These are phyloP conservation scores for Annulohypoxylon truncatum DNA, from an alignment of 2,329 filamentous ascomycete species.

Conservation along the genomic window DNA sequence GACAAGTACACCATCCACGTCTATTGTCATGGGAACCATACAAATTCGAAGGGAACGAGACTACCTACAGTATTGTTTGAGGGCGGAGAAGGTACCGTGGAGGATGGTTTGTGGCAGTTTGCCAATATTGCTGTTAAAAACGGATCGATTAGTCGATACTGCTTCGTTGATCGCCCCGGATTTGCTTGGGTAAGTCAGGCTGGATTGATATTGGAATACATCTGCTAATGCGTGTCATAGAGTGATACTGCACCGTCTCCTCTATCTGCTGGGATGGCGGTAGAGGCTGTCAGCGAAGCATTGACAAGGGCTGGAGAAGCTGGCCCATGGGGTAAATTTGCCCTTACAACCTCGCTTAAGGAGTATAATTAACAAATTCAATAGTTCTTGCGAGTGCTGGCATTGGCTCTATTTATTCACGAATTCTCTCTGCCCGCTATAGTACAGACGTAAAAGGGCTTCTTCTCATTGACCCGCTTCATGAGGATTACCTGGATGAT, in stretches of 20 bases:
- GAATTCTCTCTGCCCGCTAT: slow-evolving; percentile 90
- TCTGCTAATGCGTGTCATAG: slow-evolving; percentile 54
- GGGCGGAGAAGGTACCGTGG: slow-evolving; percentile 82
- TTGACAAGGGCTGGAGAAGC: slow-evolving; percentile 82
- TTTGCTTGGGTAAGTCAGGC: slow-evolving; percentile 73
- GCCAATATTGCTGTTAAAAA: slow-evolving; percentile 80
- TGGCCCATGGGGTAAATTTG: slow-evolving; percentile 74
- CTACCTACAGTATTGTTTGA: slow-evolving; percentile 88
- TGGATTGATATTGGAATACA: neutral
- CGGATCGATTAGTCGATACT: slow-evolving; percentile 87
- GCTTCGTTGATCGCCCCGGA: slow-evolving; percentile 94
- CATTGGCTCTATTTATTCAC: slow-evolving; percentile 87
- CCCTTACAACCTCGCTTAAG: neutral
- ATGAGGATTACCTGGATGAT: slow-evolving; percentile 83
- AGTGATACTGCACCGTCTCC: slow-evolving; percentile 93
- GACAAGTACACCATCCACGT: slow-evolving; percentile 89
- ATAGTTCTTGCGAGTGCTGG: slow-evolving; percentile 83
- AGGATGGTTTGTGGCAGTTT: slow-evolving; percentile 82
- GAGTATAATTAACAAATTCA: neutral
- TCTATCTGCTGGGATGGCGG: slow-evolving; percentile 91
- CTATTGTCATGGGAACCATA: slow-evolving; percentile 81
- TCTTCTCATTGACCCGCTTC: slow-evolving; percentile 86
- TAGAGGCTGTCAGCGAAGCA: slow-evolving; percentile 88
- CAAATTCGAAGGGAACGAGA: slow-evolving; percentile 63
- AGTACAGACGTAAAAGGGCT: slow-evolving; percentile 79